Evolutionary conservation across 2,329 filamentous ascomycete genomes (phyloP).

Genomic region (Trichoderma endophyticum): DNA sequence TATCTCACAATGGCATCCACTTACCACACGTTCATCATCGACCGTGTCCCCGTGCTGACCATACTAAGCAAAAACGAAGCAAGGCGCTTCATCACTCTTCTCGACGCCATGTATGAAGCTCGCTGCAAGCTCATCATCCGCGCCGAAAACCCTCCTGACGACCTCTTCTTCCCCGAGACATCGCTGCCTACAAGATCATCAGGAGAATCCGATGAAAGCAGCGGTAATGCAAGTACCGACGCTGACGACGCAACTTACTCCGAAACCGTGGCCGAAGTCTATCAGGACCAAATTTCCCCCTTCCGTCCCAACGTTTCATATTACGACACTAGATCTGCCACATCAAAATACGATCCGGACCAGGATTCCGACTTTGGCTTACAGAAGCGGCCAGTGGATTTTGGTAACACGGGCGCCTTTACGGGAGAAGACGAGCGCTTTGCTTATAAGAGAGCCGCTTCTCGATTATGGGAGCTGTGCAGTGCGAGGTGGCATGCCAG

Average conservation of each 20-base stretch:
- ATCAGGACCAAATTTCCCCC: conserved; percentile 72
- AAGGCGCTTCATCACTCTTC: conserved; percentile 72
- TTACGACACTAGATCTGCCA: conserved; percentile 50
- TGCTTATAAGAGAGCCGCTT: conserved; percentile 73
- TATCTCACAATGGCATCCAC: conserved; percentile 78
- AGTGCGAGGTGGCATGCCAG: conserved; percentile 68
- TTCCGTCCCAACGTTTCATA: conserved; percentile 76
- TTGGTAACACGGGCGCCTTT: conserved; percentile 64
- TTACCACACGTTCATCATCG: conserved; percentile 74
- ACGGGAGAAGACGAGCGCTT: conserved; percentile 81
- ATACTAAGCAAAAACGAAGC: conserved; percentile 75
- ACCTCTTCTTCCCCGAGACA: conserved; percentile 71
- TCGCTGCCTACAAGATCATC: not conserved
- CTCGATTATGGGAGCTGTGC: conserved; percentile 80
- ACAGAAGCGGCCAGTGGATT: conserved; percentile 50
- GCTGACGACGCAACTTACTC: conserved; percentile 41
- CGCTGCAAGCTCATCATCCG: conserved; percentile 70
- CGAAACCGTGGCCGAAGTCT: conserved; percentile 60
- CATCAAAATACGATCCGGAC: conserved; percentile 52
- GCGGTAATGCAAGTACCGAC: conserved; percentile 16
- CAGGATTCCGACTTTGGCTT: conserved; percentile 55
- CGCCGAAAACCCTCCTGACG: conserved; percentile 65
- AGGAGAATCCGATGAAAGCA: not conserved
- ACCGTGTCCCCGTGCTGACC: conserved; percentile 64
- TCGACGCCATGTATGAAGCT: conserved; percentile 80